Evolutionary conservation across 2,329 filamentous ascomycete species (phyloP).

Genomic region (Pseudogymnoascus sp.): DNA sequence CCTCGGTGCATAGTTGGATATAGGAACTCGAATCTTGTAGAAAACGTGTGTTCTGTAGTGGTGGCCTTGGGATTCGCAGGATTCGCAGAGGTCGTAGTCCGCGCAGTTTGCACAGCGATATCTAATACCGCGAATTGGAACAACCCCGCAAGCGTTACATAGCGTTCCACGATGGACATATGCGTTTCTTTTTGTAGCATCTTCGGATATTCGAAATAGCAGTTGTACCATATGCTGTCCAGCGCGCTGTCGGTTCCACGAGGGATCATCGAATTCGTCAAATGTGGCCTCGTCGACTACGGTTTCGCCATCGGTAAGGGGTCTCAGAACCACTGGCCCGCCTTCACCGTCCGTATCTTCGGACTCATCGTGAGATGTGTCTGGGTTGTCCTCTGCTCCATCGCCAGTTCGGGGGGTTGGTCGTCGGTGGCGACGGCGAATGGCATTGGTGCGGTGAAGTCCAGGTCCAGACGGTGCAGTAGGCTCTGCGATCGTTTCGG

Average conservation of each 20-base stretch:
- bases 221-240: constrained; percentile 79
- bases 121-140: constrained; percentile 83
- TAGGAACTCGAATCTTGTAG: constrained; percentile 88
- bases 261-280: constrained; percentile 19
- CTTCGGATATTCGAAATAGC: constrained; percentile 86
- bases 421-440: constrained; percentile 42
- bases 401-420: constrained; percentile 22
- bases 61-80: constrained; percentile 68
- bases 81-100: constrained; percentile 92
- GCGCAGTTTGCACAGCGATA: constrained; percentile 94
- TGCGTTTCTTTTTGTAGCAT: constrained; percentile 78
- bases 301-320: constrained; percentile 27
- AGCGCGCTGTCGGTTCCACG: constrained; percentile 31
- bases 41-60: constrained; percentile 92
- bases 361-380: constrained; percentile 28
- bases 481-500: constrained; percentile 14
- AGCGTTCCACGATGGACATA: constrained; percentile 89
- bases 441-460: constrained; percentile 59
- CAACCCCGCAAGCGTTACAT: constrained; percentile 81
- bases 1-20: constrained; percentile 72
- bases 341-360: constrained; percentile 29
- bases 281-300: constrained; percentile 25
- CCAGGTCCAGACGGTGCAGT: constrained; percentile 10
- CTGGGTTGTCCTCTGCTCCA: constrained; percentile 33
- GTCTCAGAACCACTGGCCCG: constrained; percentile 18